phyloP scores from a whole-genome alignment of 2,329 filamentous ascomycete species.

The Pseudocercospora musae region DNA sequence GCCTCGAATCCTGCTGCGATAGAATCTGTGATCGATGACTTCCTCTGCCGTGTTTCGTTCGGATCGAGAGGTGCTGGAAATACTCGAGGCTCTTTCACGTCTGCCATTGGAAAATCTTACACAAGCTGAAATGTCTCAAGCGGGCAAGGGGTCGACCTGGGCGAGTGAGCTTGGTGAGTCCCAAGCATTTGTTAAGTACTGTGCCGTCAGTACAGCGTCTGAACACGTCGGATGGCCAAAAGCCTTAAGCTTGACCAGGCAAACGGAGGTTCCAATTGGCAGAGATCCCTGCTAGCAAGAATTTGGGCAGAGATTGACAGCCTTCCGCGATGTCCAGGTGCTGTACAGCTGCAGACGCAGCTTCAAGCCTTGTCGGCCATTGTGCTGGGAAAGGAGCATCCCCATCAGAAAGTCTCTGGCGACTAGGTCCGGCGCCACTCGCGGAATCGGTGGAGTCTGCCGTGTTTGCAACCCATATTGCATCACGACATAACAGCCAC shows the following conservation, averaged over 20 bases:
- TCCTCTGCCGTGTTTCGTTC: background rate
- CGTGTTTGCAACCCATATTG: background rate
- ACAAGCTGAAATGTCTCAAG: background rate
- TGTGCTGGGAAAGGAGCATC: background rate
- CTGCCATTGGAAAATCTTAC: background rate
- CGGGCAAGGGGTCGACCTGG: background rate
- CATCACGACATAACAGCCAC: conserved; percentile 12
- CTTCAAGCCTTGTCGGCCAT: background rate
- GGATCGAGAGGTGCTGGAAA: background rate
- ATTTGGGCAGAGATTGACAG: too few relatives aligned
- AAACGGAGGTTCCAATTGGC: too few relatives aligned
- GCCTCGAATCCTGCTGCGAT: conserved; percentile 12
- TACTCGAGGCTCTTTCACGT: background rate
- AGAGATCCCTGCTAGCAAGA: too few relatives aligned
- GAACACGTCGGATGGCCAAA: too few relatives aligned
- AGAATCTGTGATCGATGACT: conserved; percentile 3
- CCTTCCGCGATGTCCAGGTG: too few relatives aligned
- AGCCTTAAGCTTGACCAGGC: too few relatives aligned
- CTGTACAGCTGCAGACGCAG: background rate
- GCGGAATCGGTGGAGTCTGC: background rate
- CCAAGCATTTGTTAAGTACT: background rate
- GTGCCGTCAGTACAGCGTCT: background rate
- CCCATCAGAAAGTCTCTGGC: background rate
- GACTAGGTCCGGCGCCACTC: background rate
- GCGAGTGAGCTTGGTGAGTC: background rate